These are phyloP conservation scores for Xerocomus spinulosus DNA, from an alignment of 768 basidiomycete genomes.

Conservation along the genomic window DNA sequence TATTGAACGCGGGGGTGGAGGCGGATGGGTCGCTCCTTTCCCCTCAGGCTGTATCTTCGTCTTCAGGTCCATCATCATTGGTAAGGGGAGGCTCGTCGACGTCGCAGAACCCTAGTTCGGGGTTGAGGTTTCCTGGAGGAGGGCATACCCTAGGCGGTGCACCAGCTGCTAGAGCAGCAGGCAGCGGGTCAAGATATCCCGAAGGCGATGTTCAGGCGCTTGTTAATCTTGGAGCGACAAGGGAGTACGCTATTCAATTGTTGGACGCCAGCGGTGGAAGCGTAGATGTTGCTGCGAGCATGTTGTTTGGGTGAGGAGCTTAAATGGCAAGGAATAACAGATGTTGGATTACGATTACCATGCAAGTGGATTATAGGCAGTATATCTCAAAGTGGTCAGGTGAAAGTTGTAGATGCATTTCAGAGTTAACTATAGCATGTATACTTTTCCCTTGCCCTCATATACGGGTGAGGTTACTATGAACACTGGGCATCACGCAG, in stretches of 20 bases:
- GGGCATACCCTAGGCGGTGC: slow-evolving; percentile 57
- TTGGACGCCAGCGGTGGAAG: slow-evolving; percentile 82
- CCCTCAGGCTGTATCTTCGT: slow-evolving; percentile 14
- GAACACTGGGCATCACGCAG: no score
- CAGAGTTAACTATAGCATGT: no score
- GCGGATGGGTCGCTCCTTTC: slow-evolving; percentile 19
- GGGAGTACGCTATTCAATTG: slow-evolving; percentile 72
- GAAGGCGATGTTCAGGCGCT: slow-evolving; percentile 63
- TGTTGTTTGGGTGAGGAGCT: slow-evolving; percentile 62
- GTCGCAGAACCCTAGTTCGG: slow-evolving; percentile 39
- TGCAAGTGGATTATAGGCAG: background rate
- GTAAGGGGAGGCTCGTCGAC: slow-evolving; percentile 14
- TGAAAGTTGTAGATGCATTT: no score
- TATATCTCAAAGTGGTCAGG: no score
- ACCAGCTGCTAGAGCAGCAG: slow-evolving; percentile 29
- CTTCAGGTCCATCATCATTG: slow-evolving; percentile 12
- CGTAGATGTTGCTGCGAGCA: slow-evolving; percentile 81
- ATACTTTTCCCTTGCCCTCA: no score
- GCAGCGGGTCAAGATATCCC: slow-evolving; percentile 48
- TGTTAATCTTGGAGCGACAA: slow-evolving; percentile 70
- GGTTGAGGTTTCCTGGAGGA: slow-evolving; percentile 57
- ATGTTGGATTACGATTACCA: background rate
- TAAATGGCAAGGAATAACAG: background rate
- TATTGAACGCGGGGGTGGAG: slow-evolving; percentile 33
- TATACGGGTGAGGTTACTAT: no score